Percentiles rank a stretch among this genome's conserved stretches.
Evolutionary conservation across 148 eudicot genomes (phyloP).

Genomic region (Selenicereus undatus): DNA sequence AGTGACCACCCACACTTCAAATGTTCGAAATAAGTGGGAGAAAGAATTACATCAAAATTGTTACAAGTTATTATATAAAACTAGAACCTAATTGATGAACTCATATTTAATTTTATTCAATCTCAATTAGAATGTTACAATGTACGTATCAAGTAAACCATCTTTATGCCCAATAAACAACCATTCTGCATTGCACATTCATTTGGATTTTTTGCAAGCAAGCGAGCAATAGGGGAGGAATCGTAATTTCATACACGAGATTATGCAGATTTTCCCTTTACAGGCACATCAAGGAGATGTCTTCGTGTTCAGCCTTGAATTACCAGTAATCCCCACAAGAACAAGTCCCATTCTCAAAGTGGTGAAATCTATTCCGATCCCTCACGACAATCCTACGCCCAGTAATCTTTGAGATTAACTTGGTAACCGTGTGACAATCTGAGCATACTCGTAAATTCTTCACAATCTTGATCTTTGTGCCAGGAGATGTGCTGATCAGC

Average conservation of each 20-base stretch:
- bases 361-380: conserved; percentile 82
- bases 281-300: neutral
- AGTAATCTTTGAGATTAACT: conserved; percentile 67
- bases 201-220: neutral
- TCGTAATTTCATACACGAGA: neutral
- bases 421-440: conserved; percentile 78
- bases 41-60: no score
- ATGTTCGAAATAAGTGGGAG: no score
- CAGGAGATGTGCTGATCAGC: conserved; percentile 66
- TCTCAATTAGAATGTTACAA: no score
- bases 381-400: conserved; percentile 78
- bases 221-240: no score
- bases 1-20: no score
- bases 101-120: no score
- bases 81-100: no score
- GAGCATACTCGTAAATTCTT: conserved; percentile 75
- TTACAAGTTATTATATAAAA: no score
- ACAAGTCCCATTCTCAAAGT: conserved; percentile 68
- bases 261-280: neutral
- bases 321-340: conserved; percentile 96
- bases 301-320: neutral
- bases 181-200: neutral
- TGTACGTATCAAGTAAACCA: neutral
- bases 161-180: neutral
- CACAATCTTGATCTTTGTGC: conserved; percentile 65